A percentile compares a stretch with the other conserved stretches of the same genome.
Evolutionary conservation across 345 rosid species (phyloP).

Genomic region (Bruguiera sexangula): DNA sequence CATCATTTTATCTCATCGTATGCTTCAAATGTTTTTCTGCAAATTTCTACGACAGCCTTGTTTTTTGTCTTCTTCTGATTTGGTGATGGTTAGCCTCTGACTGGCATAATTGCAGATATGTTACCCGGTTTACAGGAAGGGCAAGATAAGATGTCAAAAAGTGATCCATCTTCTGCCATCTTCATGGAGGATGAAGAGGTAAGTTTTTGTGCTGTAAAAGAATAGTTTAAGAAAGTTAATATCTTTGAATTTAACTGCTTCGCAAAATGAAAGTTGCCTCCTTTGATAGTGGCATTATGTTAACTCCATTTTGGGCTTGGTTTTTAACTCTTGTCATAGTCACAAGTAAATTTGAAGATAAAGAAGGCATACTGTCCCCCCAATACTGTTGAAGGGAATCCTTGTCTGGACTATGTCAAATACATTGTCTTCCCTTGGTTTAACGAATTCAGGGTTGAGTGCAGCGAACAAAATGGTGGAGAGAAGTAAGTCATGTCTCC

Average conservation of each 20-base stretch:
- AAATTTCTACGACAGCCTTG: conserved; percentile 1
- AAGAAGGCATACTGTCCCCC: conserved; percentile 89
- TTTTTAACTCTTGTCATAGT: conserved; percentile 35
- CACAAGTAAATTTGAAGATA: conserved; percentile 78
- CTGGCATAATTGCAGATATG: conserved; percentile 58
- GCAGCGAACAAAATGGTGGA: conserved; percentile 55
- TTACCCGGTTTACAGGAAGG: conserved; percentile 90
- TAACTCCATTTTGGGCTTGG: neutral
- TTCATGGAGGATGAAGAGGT: conserved; percentile 97
- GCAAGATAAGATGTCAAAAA: conserved; percentile 88
- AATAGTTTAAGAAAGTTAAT: neutral
- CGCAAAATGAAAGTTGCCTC: neutral
- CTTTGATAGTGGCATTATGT: neutral
- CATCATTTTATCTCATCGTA: conserved; percentile 86
- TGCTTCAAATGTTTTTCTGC: conserved; percentile 9
- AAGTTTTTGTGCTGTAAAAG: neutral
- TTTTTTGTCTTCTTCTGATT: neutral
- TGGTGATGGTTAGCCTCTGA: conserved; percentile 12
- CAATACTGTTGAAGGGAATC: conserved; percentile 59
- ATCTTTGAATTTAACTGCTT: neutral
- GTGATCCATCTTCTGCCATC: conserved; percentile 79
- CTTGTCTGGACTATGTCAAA: conserved; percentile 78
- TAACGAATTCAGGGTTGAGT: conserved; percentile 69
- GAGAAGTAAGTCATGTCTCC: conserved; percentile 56
- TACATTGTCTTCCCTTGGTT: conserved; percentile 71